Evolutionary conservation across 2,329 filamentous ascomycete species (phyloP), one percentile per base, ranked within the genome.

Genomic region (Penicillium sp.): DNA sequence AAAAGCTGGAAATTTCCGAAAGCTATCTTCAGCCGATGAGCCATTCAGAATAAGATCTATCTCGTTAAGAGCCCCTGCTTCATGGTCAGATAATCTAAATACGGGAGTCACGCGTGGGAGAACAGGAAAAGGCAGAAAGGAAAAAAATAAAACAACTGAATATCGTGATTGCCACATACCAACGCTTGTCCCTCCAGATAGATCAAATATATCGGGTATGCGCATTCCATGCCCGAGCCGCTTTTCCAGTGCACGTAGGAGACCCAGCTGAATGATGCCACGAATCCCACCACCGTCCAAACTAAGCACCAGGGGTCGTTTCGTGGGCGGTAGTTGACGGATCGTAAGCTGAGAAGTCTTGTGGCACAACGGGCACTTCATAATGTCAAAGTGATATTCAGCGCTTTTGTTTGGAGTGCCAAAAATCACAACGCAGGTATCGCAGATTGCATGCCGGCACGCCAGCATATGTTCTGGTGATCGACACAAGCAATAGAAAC

Each of bases 231-330:
- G 10, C 12, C 50, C 58, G 19, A 63, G 41, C 4, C 52, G 59
- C 15, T 37, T 61, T 43, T 66, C 62, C 21, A 66, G 45, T 12
- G 35, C 56, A 7, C 21, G 50, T 12, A 66, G 45, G 25, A 25
- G 25, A 21, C 64, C 61, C 27, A 64, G 51, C 27, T 61, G 61
- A 15, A 66, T 42, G 9, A 66, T 41, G 3, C 62, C 59, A 10
- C 64, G 58, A 15, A 66, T 48, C 3, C 64, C 55, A 5, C 64
- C 59, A n/a, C 64, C 62, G 42, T 66, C 62, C 4, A 66, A 42
- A 38, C 58, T 61, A 21, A 66, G 27, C n/a, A 66, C 53, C 2
- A 61, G 27, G 2, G 62, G 56, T 13, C 42, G 21, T 41, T 64
- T 66, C 6, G 61, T 66, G 6, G 62, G 64, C 10, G 59, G 62